Evolutionary conservation across 805 yeast genomes (phyloP).

Genomic region (Candida saitoana): DNA sequence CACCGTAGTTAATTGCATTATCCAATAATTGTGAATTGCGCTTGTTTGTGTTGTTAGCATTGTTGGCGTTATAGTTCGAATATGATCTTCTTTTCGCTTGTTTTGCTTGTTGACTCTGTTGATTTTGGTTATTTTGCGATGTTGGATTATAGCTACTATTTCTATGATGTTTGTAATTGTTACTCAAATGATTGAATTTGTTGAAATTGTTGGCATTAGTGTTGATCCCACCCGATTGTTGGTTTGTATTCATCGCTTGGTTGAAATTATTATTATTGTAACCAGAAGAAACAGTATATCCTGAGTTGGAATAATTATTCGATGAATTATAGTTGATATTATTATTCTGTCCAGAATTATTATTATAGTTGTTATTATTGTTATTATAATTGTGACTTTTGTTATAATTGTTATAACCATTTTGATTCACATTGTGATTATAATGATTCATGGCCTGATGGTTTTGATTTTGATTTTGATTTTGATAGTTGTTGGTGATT

Average conservation of each 20-base stretch:
- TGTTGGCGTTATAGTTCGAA: conserved; percentile 9
- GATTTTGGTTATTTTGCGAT: neutral
- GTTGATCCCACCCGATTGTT: neutral
- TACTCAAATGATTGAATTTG: conserved; percentile 5
- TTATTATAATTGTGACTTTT: conserved; percentile 7
- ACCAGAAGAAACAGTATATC: conserved; percentile 4
- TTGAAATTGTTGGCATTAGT: conserved; percentile 6
- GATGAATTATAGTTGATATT: conserved; percentile 7
- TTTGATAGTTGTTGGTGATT: neutral
- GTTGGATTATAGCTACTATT: conserved; percentile 10
- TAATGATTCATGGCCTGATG: conserved; percentile 1
- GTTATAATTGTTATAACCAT: conserved; percentile 4
- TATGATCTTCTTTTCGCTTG: conserved; percentile 27
- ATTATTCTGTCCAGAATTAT: neutral
- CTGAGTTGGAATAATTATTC: neutral
- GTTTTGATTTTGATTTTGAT: conserved; percentile 2
- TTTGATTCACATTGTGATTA: conserved; percentile 2
- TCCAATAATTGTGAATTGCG: conserved; percentile 12
- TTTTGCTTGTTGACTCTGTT: conserved; percentile 8
- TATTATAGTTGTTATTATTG: conserved; percentile 5
- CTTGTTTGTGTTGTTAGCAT: conserved; percentile 14
- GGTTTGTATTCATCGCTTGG: conserved; percentile 6
- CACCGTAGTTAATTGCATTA: neutral
- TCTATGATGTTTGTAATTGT: conserved; percentile 8
- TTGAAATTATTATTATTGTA: conserved; percentile 7